These are phyloP conservation scores for Avicennia marina DNA, from an alignment of 257 asterid species.

Conservation along the genomic window DNA sequence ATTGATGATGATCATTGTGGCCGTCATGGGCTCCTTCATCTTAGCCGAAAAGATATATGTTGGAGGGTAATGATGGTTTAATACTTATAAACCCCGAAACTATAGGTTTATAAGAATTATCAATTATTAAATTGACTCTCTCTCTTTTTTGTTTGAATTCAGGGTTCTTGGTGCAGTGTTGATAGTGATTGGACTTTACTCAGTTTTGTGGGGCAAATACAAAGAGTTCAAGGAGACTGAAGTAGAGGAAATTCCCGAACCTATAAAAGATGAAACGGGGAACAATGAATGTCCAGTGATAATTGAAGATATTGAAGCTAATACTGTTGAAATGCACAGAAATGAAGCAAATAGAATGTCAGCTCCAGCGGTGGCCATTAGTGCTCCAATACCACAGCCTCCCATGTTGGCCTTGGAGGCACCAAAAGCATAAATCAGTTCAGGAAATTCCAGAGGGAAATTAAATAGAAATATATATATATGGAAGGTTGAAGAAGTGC, in stretches of 20 bases:
- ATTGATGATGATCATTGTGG: conserved; percentile 87
- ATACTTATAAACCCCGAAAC: too few relatives aligned
- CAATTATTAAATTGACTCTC: not conserved
- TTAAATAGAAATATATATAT: too few relatives aligned
- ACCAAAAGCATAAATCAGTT: conserved; percentile 28
- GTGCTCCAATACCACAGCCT: conserved; percentile 41
- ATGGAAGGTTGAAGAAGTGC: too few relatives aligned
- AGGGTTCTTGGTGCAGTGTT: conserved; percentile 59
- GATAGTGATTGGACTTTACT: conserved; percentile 56
- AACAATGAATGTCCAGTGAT: conserved; percentile 16
- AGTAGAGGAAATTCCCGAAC: conserved; percentile 37
- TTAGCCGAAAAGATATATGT: conserved; percentile 67
- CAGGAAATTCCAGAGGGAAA: too few relatives aligned
- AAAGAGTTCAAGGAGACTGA: conserved; percentile 45
- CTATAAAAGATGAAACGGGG: conserved; percentile 32
- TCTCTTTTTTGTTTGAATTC: not conserved
- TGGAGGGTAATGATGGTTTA: conserved; percentile 86
- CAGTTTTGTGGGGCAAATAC: conserved; percentile 71
- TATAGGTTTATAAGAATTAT: too few relatives aligned
- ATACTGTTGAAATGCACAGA: conserved; percentile 23
- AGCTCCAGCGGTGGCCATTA: conserved; percentile 34
- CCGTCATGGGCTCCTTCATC: conserved; percentile 88
- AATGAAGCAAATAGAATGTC: conserved; percentile 18
- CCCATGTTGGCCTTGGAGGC: conserved; percentile 62
- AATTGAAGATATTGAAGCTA: conserved; percentile 59